Base-by-base conservation (phyloP, 441 rosid genomes). In the Populus hybrid region DNA sequence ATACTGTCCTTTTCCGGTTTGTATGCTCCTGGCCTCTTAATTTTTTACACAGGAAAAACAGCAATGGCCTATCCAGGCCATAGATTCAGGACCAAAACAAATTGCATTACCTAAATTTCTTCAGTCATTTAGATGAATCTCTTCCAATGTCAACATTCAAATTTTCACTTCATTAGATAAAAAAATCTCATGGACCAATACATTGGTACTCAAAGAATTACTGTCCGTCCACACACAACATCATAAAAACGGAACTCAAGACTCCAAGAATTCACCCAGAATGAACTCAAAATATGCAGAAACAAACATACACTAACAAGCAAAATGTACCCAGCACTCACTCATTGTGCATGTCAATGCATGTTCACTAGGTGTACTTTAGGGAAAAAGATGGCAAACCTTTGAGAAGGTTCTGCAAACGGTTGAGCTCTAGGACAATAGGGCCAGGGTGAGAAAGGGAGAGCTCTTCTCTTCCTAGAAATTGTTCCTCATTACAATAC, bases 341-440 rank as follows among this genome's bases (percentile, higher is more conserved):
- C 57, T 46, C 57, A 4, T 14, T 14, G 57, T 46, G 57, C 57
- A 46, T 46, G 57, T 4, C 57, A 46, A 14, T 46, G 57, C 57
- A 50, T 50, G 57, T 50, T 50, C 57, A 50, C 57, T 50, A 4
- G 18, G 72, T 68, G 32, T 30, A 53, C 67, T 28, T 3, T 4
- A 16, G 16, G 53, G 6, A 14, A 42, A 26, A n/a, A 36, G 28
- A 6, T 11, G 42, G 67, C 21, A 42, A 74, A 92, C 97, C 99
- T 91, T 72, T 89, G 69, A 91, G 88, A 72, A 88, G 91, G 85
- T 88, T 95, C 19, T 91, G 91, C 73, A 90, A 79, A 42, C 88
- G 88, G 83, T 90, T 83, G 81, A 87, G 89, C 83, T 95, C 90
- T 42, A 86, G 76, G 23, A 87, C 89, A 79, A 89, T 79, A 83